Conservation (phyloP, 305 asterid genomes). For the Ilex paraguariensis region DNA sequence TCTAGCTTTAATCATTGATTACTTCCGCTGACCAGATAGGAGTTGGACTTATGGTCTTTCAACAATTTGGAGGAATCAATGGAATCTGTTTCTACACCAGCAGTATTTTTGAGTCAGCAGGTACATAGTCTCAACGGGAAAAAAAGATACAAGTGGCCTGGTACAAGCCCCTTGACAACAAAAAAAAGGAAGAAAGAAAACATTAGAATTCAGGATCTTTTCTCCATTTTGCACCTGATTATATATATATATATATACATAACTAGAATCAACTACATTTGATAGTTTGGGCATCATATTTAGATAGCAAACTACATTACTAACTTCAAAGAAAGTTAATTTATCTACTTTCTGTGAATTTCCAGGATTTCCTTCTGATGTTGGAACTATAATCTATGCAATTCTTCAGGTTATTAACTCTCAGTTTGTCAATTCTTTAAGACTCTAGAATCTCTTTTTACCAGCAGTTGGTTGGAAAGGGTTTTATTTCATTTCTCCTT, state of each 20-base stretch:
- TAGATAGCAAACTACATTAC: no score
- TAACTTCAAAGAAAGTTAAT: neutral
- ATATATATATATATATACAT: no score
- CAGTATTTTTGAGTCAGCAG: slow-evolving; percentile 84
- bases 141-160: neutral
- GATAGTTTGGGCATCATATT: no score
- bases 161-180: neutral
- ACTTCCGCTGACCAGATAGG: slow-evolving; percentile 51
- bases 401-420: slow-evolving; percentile 61
- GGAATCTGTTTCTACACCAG: slow-evolving; percentile 89
- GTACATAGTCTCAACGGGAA: slow-evolving; percentile 16
- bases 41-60: slow-evolving; percentile 94
- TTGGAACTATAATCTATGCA: slow-evolving; percentile 77
- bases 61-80: slow-evolving; percentile 94
- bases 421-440: slow-evolving; percentile 10
- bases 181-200: neutral
- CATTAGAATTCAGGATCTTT: neutral
- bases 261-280: no score
- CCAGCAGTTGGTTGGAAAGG: neutral
- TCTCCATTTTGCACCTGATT: neutral
- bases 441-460: neutral
- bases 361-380: slow-evolving; percentile 71
- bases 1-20: neutral
- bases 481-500: neutral
- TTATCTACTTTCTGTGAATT: slow-evolving; percentile 1